phyloP scores from a whole-genome alignment of 306 rosid species.

The Quillaja saponaria region DNA sequence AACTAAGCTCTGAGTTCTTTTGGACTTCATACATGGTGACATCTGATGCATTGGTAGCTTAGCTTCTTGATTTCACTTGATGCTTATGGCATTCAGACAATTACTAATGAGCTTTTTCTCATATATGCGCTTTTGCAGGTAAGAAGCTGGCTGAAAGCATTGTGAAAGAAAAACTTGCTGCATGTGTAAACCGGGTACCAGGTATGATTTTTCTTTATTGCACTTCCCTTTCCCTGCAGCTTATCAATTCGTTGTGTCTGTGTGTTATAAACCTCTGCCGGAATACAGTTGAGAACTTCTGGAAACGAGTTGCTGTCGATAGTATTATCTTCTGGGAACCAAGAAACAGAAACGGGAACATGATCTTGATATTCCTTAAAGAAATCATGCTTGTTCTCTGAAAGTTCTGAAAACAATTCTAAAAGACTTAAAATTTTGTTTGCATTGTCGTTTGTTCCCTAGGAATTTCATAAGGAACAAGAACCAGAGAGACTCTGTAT shows the following conservation, averaged over 20 bases:
- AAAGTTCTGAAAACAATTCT: neutral
- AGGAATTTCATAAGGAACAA: neutral
- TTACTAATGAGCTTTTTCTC: no score
- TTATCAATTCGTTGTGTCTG: no score
- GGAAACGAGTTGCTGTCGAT: neutral
- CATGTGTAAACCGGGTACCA: conserved; percentile 87
- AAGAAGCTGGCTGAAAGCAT: conserved; percentile 86
- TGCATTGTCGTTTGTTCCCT: neutral
- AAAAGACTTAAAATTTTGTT: no score
- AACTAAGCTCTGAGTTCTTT: no score
- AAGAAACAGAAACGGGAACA: neutral
- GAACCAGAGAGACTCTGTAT: neutral
- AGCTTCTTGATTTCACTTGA: no score
- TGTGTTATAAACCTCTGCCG: neutral
- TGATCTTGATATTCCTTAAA: neutral
- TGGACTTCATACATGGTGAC: no score
- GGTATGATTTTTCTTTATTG: conserved; percentile 51
- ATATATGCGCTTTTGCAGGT: conserved; percentile 47
- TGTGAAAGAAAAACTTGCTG: conserved; percentile 89
- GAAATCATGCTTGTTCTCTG: neutral
- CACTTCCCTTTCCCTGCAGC: no score
- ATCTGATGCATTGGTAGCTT: no score
- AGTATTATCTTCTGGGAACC: neutral
- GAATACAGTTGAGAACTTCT: neutral
- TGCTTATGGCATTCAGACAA: no score